Percentiles rank a stretch among this genome's conserved stretches.
These are phyloP conservation scores for Pedinophyceae sp. DNA, from an alignment of 139 green algal species.

Conservation along the genomic window DNA sequence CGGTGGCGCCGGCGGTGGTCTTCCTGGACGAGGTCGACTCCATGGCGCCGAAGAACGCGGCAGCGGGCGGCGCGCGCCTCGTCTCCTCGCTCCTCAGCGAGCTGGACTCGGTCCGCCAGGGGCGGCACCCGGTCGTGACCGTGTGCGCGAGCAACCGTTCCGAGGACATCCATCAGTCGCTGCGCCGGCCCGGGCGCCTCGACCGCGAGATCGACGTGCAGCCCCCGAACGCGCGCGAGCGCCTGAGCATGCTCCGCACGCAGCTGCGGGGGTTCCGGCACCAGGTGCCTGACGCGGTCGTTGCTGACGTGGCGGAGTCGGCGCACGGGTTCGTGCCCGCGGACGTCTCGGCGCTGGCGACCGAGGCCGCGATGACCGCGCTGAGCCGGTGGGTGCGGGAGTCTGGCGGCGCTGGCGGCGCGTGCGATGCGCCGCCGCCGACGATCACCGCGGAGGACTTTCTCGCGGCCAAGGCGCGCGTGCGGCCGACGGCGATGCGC, in stretches of 20 bases:
- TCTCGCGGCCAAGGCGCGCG: not conserved
- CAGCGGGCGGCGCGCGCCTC: too few species aligned
- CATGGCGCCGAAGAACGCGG: not conserved
- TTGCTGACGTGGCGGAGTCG: slow-evolving; percentile 7
- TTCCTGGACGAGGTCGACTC: not conserved
- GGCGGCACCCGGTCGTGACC: not conserved
- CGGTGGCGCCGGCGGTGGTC: not conserved
- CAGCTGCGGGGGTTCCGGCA: not conserved
- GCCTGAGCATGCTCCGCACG: not conserved
- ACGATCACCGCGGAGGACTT: not conserved
- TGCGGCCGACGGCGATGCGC: slow-evolving; percentile 6
- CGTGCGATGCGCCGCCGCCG: not conserved
- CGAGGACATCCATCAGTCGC: not conserved
- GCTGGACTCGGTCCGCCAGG: not conserved
- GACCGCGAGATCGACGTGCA: not conserved
- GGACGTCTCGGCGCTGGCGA: slow-evolving; percentile 20
- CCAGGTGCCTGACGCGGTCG: not conserved
- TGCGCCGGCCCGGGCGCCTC: not conserved
- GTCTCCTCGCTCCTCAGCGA: not conserved
- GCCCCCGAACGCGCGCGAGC: too few species aligned
- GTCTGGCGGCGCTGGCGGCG: not conserved
- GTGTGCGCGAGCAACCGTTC: not conserved
- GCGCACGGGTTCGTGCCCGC: slow-evolving; percentile 30
- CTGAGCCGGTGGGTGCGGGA: slow-evolving; percentile 8
- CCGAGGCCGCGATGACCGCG: slow-evolving; percentile 18